These are phyloP conservation scores for Carex parvula DNA, from an alignment of 176 grass and related monocot species.

Conservation along the genomic window DNA sequence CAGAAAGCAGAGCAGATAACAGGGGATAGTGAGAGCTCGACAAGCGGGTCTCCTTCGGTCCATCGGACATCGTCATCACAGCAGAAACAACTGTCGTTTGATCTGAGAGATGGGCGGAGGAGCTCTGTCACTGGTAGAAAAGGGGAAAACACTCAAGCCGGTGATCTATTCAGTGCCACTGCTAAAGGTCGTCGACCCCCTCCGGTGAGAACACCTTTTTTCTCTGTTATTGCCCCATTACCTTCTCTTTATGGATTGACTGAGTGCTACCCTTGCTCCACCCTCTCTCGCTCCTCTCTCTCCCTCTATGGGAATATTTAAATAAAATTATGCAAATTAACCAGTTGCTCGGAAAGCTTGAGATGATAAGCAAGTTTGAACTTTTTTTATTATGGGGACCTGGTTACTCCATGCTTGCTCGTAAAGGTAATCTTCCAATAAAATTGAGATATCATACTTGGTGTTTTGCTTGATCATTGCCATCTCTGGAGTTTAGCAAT, in stretches of 20 bases:
- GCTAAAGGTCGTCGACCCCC: constrained; percentile 46
- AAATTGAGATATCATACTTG: background rate
- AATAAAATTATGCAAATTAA: background rate
- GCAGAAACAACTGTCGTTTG: constrained; percentile 62
- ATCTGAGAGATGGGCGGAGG: constrained; percentile 82
- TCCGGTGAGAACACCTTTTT: constrained; percentile 51
- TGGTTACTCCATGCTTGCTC: background rate
- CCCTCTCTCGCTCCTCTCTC: background rate
- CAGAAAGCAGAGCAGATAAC: constrained; percentile 79
- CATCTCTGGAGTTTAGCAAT: background rate
- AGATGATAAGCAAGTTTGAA: constrained; percentile 2
- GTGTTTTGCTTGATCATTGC: background rate
- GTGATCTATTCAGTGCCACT: constrained; percentile 85
- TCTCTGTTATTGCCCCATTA: background rate
- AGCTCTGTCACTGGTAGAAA: constrained; percentile 77
- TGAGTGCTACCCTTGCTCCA: background rate
- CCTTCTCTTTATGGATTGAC: background rate
- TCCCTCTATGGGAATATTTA: background rate
- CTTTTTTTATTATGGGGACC: background rate
- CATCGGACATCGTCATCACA: constrained; percentile 43
- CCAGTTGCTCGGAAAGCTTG: background rate
- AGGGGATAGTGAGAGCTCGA: constrained; percentile 65
- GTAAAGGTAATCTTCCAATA: background rate
- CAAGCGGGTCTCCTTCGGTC: constrained; percentile 65
- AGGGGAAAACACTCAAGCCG: constrained; percentile 65